phyloP scores from a whole-genome alignment of 2,329 filamentous ascomycete species.

The Cadophora luteo-olivacea region DNA sequence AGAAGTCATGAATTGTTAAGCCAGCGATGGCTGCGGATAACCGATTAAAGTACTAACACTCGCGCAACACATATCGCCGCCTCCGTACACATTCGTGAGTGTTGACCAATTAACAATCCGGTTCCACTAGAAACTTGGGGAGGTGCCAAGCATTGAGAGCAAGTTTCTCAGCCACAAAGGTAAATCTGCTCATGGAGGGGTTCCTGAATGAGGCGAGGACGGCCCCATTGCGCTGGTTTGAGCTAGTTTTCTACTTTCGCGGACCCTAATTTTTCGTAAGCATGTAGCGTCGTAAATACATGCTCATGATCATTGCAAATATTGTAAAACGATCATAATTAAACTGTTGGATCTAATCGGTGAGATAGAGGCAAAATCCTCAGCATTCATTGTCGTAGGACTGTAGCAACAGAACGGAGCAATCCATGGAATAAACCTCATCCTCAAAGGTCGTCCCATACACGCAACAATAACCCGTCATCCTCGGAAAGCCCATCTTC shows the following conservation, averaged over 20 bases:
- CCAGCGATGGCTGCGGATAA: background rate
- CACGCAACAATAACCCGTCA: background rate
- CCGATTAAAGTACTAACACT: background rate
- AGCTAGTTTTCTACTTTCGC: slow-evolving; percentile 18
- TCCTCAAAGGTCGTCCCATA: background rate
- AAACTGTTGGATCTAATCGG: background rate
- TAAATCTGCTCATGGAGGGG: slow-evolving; percentile 13
- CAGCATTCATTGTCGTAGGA: no score
- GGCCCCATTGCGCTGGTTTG: slow-evolving; percentile 22
- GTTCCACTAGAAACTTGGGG: background rate
- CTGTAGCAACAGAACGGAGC: background rate
- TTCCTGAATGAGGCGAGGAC: background rate
- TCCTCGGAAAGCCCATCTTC: background rate
- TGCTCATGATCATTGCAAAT: background rate
- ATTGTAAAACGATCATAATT: background rate
- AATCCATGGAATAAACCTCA: background rate
- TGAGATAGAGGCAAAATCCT: background rate
- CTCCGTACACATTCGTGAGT: background rate
- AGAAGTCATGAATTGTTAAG: background rate
- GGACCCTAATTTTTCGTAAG: background rate
- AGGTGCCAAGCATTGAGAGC: slow-evolving; percentile 23
- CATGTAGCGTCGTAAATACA: background rate
- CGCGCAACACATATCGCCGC: background rate
- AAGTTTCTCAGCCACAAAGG: slow-evolving; percentile 25
- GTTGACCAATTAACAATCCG: slow-evolving; percentile 1